phyloP scores from a whole-genome alignment of 306 rosid species.

The Sphenostylis stenocarpa region DNA sequence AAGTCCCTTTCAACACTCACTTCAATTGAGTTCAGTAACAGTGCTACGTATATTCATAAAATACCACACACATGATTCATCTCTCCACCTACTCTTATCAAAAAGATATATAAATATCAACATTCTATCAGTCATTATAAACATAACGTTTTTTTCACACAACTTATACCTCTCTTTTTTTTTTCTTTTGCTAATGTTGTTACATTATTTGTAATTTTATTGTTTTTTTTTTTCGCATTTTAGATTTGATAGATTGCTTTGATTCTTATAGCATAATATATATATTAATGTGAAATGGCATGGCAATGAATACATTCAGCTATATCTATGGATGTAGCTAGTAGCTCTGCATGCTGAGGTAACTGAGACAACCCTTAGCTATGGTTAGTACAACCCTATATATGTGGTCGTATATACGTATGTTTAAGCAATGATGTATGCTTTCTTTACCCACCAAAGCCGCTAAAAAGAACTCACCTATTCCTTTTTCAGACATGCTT shows the following conservation, averaged over 20 bases:
- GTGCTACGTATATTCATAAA: background rate
- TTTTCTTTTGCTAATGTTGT: too few relatives aligned
- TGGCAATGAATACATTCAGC: background rate
- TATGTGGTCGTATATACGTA: background rate
- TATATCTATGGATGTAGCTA: background rate
- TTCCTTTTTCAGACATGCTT: conserved; percentile 27
- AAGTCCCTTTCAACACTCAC: conserved; percentile 26
- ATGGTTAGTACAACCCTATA: conserved; percentile 10
- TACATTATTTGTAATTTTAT: too few relatives aligned
- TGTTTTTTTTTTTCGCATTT: too few relatives aligned
- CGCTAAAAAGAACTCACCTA: conserved; percentile 28
- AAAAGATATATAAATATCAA: too few relatives aligned
- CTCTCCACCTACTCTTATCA: too few relatives aligned
- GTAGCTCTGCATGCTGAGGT: background rate
- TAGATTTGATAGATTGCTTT: too few relatives aligned
- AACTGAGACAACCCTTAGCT: conserved; percentile 12
- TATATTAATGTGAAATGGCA: too few relatives aligned
- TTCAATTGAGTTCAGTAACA: background rate
- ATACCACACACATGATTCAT: too few relatives aligned
- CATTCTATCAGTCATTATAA: too few relatives aligned
- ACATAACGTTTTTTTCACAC: too few relatives aligned
- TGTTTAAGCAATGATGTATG: background rate
- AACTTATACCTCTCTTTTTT: too few relatives aligned
- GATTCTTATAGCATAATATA: too few relatives aligned
- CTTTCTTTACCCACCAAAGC: conserved; percentile 25